Base-by-base conservation (phyloP, 805 yeast species). In the Nakazawaea peltata region DNA sequence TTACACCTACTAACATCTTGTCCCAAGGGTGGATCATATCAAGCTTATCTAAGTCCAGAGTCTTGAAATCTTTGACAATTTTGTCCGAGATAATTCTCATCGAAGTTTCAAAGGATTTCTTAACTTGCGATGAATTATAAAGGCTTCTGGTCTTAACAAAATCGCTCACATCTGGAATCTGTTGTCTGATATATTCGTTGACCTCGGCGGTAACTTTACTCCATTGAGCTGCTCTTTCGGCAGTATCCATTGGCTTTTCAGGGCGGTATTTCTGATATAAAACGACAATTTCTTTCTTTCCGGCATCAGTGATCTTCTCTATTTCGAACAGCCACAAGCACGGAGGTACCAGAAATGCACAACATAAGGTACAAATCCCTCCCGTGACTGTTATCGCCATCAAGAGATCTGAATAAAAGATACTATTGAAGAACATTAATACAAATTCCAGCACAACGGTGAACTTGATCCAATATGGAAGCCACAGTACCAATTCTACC, bases 21-120 rank as follows among this genome's bases (percentile, higher is more conserved):
- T 34, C 37, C 32, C 37, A 28, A 9, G 37, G 37, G 22, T 34
- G 16, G 15, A 34, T 34, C 11, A 34, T 10, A 28, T 34, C 32
- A 10, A 34, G 7, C 21, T 28, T 25, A n/a, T 34, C 4, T 6
- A 18, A 8, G 14, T 28, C 32, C 5, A 34, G 29, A 7, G 30
- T 15, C n/a, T 32, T 19, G 14, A 28, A 34, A 9, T 34, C 37
- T 13, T 14, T 11, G 7, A 34, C n/a, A 2, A 34, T 28, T 19
- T 34, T 34, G 14, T 16, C 16, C 14, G 24, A 28, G 21, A 34
- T 34, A n/a, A 28, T 23, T 5, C 22, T 22, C 37, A 34, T 28
- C 14, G 22, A 17, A 3, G 22, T 29, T 5, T 34, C 18, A 19
- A 34, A 34, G 5, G 28, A 17, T 14, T 4, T 10, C 24, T 21